Evolutionary conservation across 257 asterid species (phyloP), one percentile per base, ranked within the genome.

Genomic region (Thymus mandschuricus): DNA sequence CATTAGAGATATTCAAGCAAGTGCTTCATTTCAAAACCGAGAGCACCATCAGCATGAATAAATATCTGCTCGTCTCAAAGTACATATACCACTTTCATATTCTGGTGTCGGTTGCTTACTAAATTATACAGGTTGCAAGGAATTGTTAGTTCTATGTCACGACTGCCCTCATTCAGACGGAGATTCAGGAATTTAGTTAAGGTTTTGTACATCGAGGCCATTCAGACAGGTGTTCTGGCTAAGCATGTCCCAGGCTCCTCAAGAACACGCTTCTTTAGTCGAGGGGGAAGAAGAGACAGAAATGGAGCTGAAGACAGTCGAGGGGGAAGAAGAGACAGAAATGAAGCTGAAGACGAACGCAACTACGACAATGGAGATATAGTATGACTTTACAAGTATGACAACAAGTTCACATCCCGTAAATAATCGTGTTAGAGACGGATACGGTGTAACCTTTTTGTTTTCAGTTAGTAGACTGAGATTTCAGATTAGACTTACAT

Each of bases 161-260:
- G 96, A 49, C 69, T 86, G 50, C 98, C 96, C 0, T 85, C 98
- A 11, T 92, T 88, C 85, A 84, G 97, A 51, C 78, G 98, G 48
- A 87, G 91, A 4, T 88, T 92, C 77, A 79, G 71, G 80, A 90
- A 84, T 63, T 64, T 92, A 68, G 88, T 86, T 76, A 88, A 85
- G 80, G 74, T 76, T 34, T 73, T 90, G 75, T 89, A 88, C 13
- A 49, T 84, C 29, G 96, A 88, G 78, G 95, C 90, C 3, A 54
- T 87, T 41, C 77, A 81, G 76, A 72, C 62, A 0, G 90, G 91
- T 28, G 72, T 82, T 30, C 50, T 80, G 48, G 80, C 48, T 10
- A 7, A 71, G 59, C 67, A 75, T 6, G 63, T 27, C 41, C 35
- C 57, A 2, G 71, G 59, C 13, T 2, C 61, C 63, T 61, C 83